phyloP scores from a whole-genome alignment of 352 stramenopile species.

The Pythium phragmitis region DNA sequence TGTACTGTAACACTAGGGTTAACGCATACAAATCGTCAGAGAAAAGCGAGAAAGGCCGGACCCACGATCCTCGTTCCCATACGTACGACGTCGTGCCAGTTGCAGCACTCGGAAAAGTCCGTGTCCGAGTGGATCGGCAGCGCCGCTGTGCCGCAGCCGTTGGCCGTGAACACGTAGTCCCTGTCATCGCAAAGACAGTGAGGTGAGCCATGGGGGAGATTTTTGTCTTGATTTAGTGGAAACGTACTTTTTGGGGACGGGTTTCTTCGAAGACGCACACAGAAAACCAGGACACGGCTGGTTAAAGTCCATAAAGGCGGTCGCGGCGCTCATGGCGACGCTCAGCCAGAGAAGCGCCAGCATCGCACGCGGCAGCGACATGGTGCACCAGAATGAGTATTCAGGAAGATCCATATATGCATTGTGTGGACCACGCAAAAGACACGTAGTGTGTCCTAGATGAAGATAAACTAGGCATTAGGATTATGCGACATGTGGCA shows the following conservation, averaged over 20 bases:
- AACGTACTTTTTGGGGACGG: conserved; percentile 35
- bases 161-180: conserved; percentile 71
- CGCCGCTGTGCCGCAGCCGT: conserved; percentile 67
- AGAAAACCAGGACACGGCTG: conserved; percentile 43
- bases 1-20: conserved; percentile 66
- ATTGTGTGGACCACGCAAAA: too few relatives aligned
- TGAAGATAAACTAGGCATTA: too few relatives aligned
- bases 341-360: neutral
- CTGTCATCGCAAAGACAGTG: conserved; percentile 24
- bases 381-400: too few relatives aligned
- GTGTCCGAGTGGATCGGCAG: conserved; percentile 44
- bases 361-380: neutral
- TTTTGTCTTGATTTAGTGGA: too few relatives aligned
- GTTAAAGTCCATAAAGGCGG: conserved; percentile 31
- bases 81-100: conserved; percentile 76
- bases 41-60: too few relatives aligned
- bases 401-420: too few relatives aligned
- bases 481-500: too few relatives aligned
- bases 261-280: conserved; percentile 26
- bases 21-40: too few relatives aligned
- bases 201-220: too few relatives aligned
- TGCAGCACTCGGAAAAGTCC: conserved; percentile 74
- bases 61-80: too few relatives aligned
- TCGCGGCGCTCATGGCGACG: neutral
- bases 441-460: too few relatives aligned